Evolutionary conservation across 495 filamentous ascomycete genomes (phyloP), one percentile per base, ranked within the genome.

Genomic region (Aspergillus taichungensis): DNA sequence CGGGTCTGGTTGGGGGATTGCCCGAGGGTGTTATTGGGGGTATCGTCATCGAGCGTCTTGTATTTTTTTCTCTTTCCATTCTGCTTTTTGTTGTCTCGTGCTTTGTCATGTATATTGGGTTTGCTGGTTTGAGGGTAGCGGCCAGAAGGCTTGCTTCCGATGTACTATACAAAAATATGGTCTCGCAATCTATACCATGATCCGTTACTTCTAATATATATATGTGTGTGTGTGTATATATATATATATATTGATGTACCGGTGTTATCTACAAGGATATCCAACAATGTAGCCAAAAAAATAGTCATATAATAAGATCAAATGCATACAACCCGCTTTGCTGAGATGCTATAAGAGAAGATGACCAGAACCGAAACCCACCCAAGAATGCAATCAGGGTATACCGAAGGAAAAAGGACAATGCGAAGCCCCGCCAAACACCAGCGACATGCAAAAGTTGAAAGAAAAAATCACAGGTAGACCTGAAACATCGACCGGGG

Each of bases 401-500:
- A 60, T 60, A 35, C 13, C 27, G 11, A 46, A 42, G 39, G 27
- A 40, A 12, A 43, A 42, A 37, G n/a, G 34, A 52, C 10, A 35
- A 38, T 28, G 29, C 47, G 38, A 13, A 53, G 18, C n/a, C 34
- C 30, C 30, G 14, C 50, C 30, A 7, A 54, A 53, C 56, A 51
- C 53, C 56, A 30, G 11, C 30, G 37, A 30, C 27, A 46, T 42
- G 39, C 44, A 47, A 38, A 43, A 47, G 37, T 32, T 40, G 13
- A 38, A 13, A 34, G 30, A 30, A n/a, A 40, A 32, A 14, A 42
- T 71, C 57, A 75, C 34, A 76, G 51, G 49, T 71, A 76, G 8
- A 77, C 52, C 46, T 75, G 73, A 42, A 75, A 57, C 62, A 77
- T 67, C 3, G 68, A 52, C 30, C 50, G 64, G 1, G 54, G 57